Evolutionary conservation across 805 yeast genomes (phyloP), one percentile per base, ranked within the genome.

Genomic region (Yamadazyma ubonensis): DNA sequence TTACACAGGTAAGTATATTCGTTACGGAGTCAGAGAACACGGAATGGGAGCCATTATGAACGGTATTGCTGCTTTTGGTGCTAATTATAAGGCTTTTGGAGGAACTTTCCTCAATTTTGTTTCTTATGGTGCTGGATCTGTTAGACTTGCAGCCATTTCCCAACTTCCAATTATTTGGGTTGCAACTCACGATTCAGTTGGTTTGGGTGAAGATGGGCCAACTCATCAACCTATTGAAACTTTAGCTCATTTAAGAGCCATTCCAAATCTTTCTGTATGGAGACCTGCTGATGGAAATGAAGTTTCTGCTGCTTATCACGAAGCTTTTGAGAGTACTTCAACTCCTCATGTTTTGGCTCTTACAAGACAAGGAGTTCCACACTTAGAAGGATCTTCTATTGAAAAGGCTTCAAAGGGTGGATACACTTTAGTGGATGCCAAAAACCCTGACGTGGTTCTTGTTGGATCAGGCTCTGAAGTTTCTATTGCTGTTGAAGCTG

Each of bases 21-120:
- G 97, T 74, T 91, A 83, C 67, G 99, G 99, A 82, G 96, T 91
- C 51, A 85, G 99, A 73, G 99, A 91, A 77, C 98, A 93, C 71
- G 97, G 87, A 67, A 89, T 91, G 97, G 96, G 96, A 73, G 96
- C 97, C 51, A 85, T 90, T 66, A 78, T 90, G 81, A 91, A 93
- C 72, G 99, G 99, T 83, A 85, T 91, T 55, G 76, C 93, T 44
- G 97, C 96, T 41, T 91, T 71, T 60, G 85, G 85, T 71, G 86
- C 85, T 49, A 87, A 86, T 73, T 80, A 75, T 77, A 85, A 82
- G 68, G 83, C 89, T 55, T 90, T 82, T 73, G 96, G 96, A 67
- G 98, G 96, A 71, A 91, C 99, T 60, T 91, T 91, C 89, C 77
- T 91, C 68, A 91, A 93, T 81, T 91, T 91, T 56, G 83, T 77